Evolutionary conservation across 2,329 filamentous ascomycete genomes (phyloP), one percentile per base, ranked within the genome.

Genomic region (Penicillium oxalicum): DNA sequence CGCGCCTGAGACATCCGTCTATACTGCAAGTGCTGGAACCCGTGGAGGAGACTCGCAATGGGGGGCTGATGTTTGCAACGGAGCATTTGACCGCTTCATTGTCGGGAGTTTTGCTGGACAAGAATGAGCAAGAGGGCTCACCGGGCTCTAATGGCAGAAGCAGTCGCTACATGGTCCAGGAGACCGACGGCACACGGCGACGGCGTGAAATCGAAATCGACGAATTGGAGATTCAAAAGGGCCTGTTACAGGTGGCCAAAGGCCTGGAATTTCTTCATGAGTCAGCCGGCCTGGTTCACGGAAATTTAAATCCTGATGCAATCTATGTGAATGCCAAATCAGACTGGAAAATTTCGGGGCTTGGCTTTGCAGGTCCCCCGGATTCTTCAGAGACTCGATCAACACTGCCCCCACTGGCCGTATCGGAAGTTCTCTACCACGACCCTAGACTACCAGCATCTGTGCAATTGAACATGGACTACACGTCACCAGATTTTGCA

Each of bases 341-440:
- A 41, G 93, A 98, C 69, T 98, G 93, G 93, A 98, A 98, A 68
- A 88, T 98, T 52, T 91, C 90, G 59, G 93, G 91, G n/a, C 78
- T 98, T 35, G 82, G 87, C 0, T 98, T 96, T 68, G 88, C 87
- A 65, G 87, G 87, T 40, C 87, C 90, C 11, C 82, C 88, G 42
- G 87, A 90, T 58, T 80, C 81, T 59, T 87, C 87, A 18, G 84
- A 82, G 27, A 84, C 86, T 57, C 77, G 84, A 40, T 87, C 88
- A 3, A 86, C 88, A 4, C 82, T 95, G 42, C 79, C 84, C 37
- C 86, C 88, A 8, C 84, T 97, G 58, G 88, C 83, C 55, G 78
- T 97, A 18, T 85, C 87, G 27, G 90, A 96, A 68, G 83, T 85
- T 12, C 76, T 96, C 18, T 90, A 94, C 66, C 79, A 91, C 62